Percentiles rank a stretch among this genome's conserved stretches.
phyloP scores from a whole-genome alignment of 805 yeast genomes.

The Cyberlindnera saturnus region DNA sequence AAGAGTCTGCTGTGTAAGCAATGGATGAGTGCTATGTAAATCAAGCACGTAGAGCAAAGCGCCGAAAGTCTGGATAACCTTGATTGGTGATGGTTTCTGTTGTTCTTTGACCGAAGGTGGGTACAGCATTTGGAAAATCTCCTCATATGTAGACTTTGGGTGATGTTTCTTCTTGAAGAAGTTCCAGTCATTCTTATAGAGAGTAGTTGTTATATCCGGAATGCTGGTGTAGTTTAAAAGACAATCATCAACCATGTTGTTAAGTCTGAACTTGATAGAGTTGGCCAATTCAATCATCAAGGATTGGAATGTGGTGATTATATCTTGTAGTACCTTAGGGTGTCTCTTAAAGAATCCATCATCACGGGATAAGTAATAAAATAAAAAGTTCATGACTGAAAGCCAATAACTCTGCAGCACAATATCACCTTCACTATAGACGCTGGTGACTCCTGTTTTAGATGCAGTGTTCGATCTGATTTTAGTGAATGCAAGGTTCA shows the following conservation, averaged over 20 bases:
- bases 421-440: conserved; percentile 48
- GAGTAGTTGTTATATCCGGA: conserved; percentile 71
- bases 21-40: conserved; percentile 72
- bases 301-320: conserved; percentile 49
- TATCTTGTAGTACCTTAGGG: conserved; percentile 56
- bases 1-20: conserved; percentile 71
- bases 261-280: conserved; percentile 57
- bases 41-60: conserved; percentile 83
- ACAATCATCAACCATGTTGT: conserved; percentile 55
- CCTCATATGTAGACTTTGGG: conserved; percentile 54
- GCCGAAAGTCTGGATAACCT: conserved; percentile 78
- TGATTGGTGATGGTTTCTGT: conserved; percentile 84
- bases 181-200: conserved; percentile 71
- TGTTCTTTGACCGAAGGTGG: conserved; percentile 82
- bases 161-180: conserved; percentile 40
- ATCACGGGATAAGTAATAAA: conserved; percentile 71
- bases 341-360: conserved; percentile 47
- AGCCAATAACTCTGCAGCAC: conserved; percentile 83
- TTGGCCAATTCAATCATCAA: conserved; percentile 60
- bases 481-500: conserved; percentile 55
- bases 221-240: conserved; percentile 72
- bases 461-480: conserved; percentile 56
- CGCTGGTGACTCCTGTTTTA: conserved; percentile 49
- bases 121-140: conserved; percentile 65
- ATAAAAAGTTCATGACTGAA: conserved; percentile 67